Evolutionary conservation across 352 stramenopile genomes (phyloP), one percentile per base, ranked within the genome.

Genomic region (Elongisporangium prolatum): DNA sequence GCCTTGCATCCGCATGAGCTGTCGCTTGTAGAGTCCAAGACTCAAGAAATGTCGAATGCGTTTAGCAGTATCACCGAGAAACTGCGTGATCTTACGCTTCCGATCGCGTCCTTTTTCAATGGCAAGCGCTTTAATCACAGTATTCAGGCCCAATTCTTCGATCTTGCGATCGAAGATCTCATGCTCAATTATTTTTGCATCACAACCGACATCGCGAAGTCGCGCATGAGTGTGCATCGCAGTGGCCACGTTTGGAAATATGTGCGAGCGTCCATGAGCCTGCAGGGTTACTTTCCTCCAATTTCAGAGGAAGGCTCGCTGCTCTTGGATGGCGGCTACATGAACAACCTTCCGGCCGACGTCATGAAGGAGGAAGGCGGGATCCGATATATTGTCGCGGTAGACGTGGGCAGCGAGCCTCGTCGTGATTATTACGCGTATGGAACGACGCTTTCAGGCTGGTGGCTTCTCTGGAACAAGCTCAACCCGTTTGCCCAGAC

Each of bases 161-260:
- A 92, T 54, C 67, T 93, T 10, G 77, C 71, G 3, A 94, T 95
- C 34, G 84, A 95, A 67, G 92, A 98, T 63, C 66, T 97, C 49
- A 90, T 96, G 82, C 72, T 98, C 4, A 95, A 94, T 38, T 98
- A 94, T 68, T 97, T 97, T 52, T 97, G 90, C 63, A 83, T 98
- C 22, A 89, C 87, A 8, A 97, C 91, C 8, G 91, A 98, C 63
- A 93, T 98, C 54, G 90, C 89, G 20, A 93, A 94, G 64, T 91
- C 80, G 10, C 72, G 80, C 28, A 92, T 93, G 80, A 90, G 80
- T 48, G 80, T 97, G 7, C 89, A 97, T 50, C 80, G 82, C 7
- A 93, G 86, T 38, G 93, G 93, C 11, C 72, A 67, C 0, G 76
- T 92, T 0, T 97, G 90, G 90, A 93, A 95, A 52, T 97, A 94